Evolutionary conservation across 2,329 filamentous ascomycete species (phyloP).

Genomic region (Exophiala bonariae): DNA sequence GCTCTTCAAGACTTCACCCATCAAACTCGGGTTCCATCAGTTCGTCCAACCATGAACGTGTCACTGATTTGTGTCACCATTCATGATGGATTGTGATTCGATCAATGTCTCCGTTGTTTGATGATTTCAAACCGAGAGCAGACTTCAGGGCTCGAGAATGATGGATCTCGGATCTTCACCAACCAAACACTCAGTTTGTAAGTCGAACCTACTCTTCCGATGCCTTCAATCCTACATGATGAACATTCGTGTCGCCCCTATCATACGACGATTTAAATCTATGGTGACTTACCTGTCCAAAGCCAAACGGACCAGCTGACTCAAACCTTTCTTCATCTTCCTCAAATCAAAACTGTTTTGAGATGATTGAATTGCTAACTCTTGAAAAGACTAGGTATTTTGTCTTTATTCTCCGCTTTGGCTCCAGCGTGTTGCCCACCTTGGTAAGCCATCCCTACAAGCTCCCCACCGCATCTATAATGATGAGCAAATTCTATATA

Average conservation of each 20-base stretch:
- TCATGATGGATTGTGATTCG: too few relatives aligned
- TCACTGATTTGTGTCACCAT: too few relatives aligned
- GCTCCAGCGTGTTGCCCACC: not conserved
- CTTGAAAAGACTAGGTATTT: not conserved
- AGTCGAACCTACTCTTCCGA: conserved; percentile 9
- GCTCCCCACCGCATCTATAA: conserved; percentile 19
- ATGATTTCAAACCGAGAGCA: too few relatives aligned
- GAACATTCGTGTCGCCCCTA: conserved; percentile 65
- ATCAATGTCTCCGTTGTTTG: too few relatives aligned
- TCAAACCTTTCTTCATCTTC: not conserved
- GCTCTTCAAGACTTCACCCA: not conserved
- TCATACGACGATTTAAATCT: conserved; percentile 48
- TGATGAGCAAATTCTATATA: conserved; percentile 48
- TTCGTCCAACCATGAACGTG: too few relatives aligned
- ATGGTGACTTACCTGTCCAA: conserved; percentile 62
- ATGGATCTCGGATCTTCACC: too few relatives aligned
- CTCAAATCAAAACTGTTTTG: not conserved
- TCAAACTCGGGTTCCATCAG: too few relatives aligned
- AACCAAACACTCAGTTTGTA: conserved; percentile 8
- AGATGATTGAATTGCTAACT: not conserved
- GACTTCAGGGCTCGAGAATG: too few relatives aligned
- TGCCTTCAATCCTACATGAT: conserved; percentile 46
- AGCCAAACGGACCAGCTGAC: conserved; percentile 63
- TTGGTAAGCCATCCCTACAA: not conserved
- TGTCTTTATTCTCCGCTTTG: too few relatives aligned